These are phyloP conservation scores for Chlamydomonas incerta DNA, from an alignment of 139 green algal genomes.

Conservation along the genomic window DNA sequence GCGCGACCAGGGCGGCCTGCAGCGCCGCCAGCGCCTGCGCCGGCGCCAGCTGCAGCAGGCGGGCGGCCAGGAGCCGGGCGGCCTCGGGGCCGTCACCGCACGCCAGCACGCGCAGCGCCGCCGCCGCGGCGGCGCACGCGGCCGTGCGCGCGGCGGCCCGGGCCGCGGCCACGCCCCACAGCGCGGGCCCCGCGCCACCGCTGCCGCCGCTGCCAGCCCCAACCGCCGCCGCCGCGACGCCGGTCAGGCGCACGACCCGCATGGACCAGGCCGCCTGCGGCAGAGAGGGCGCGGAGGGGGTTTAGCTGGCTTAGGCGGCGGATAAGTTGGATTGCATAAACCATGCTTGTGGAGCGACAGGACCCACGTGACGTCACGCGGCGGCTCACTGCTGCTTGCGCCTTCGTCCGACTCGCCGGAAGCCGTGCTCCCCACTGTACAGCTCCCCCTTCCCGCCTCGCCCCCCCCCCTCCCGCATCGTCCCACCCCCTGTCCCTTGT, in stretches of 20 bases:
- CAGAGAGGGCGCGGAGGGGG: background rate
- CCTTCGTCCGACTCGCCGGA: no score
- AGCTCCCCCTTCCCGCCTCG: no score
- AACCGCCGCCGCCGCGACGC: background rate
- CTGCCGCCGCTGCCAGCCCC: background rate
- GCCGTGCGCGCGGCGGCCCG: background rate
- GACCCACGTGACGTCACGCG: no score
- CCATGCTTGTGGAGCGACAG: no score
- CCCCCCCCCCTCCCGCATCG: no score
- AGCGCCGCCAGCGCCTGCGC: background rate
- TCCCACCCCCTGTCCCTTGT: no score
- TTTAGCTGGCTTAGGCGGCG: no score
- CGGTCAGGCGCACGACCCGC: background rate
- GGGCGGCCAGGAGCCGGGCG: background rate
- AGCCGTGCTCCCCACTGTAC: no score
- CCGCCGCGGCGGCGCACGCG: background rate
- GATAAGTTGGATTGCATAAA: no score
- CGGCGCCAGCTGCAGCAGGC: background rate
- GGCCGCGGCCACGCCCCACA: conserved; percentile 12
- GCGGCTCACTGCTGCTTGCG: no score
- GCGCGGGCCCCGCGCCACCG: background rate
- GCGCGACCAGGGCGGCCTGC: background rate
- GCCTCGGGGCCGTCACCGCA: background rate
- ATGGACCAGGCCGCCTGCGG: conserved; percentile 31
- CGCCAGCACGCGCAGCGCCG: background rate